Percentiles rank a stretch among this genome's conserved stretches.
phyloP scores from a whole-genome alignment of 1,284 basidiomycete genomes.

The Papiliotrema fonsecae region DNA sequence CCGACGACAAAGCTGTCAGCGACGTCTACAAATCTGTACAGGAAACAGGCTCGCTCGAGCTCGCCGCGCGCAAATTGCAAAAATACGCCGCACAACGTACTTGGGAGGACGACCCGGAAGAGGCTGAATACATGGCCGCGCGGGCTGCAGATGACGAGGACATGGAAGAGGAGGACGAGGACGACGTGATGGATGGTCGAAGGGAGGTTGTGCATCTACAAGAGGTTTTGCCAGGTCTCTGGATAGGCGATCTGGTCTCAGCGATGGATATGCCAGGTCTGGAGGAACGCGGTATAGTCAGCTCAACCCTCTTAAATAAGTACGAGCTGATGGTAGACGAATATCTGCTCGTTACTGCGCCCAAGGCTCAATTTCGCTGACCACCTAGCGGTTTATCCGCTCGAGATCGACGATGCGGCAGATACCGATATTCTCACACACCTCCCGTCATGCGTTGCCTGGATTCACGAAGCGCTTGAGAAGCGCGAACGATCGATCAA shows the following conservation, averaged over 20 bases:
- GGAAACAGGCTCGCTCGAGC: slow-evolving; percentile 30
- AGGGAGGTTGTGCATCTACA: slow-evolving; percentile 37
- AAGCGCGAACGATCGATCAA: slow-evolving; percentile 7
- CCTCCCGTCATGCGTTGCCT: slow-evolving; percentile 68
- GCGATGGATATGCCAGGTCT: slow-evolving; percentile 42
- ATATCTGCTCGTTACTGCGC: slow-evolving; percentile 42
- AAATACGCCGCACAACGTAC: slow-evolving; percentile 8
- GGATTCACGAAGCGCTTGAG: slow-evolving; percentile 67
- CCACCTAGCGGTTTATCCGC: slow-evolving; percentile 30
- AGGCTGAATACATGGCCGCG: slow-evolving; percentile 17
- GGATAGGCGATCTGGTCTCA: slow-evolving; percentile 47
- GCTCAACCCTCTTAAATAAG: slow-evolving; percentile 4
- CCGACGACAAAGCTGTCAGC: slow-evolving; percentile 36
- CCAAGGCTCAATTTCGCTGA: slow-evolving; percentile 31
- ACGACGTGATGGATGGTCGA: slow-evolving; percentile 2
- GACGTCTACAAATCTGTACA: slow-evolving; percentile 34
- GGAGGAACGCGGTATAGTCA: slow-evolving; percentile 37
- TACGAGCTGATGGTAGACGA: slow-evolving; percentile 21
- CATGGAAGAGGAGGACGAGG: slow-evolving; percentile 16
- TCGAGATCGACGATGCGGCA: slow-evolving; percentile 47
- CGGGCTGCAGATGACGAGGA: slow-evolving; percentile 9
- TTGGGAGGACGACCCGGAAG: slow-evolving; percentile 33
- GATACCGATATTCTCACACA: slow-evolving; percentile 65
- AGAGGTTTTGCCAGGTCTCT: slow-evolving; percentile 42
- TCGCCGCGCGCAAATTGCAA: slow-evolving; percentile 31